Conservation (phyloP, 306 rosid genomes). For the Quercus aquifolioides region DNA sequence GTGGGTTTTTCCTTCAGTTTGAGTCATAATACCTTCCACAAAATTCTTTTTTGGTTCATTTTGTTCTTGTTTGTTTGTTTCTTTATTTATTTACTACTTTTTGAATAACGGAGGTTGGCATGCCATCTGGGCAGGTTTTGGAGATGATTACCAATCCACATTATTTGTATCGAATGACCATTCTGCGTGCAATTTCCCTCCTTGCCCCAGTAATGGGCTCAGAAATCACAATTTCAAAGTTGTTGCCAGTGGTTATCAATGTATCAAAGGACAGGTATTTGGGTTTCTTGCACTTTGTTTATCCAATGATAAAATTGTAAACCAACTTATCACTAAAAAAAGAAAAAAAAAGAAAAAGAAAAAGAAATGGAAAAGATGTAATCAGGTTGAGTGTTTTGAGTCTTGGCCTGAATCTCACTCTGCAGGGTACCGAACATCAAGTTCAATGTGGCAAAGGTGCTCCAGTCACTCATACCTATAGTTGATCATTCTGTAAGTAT, state of each 20-base stretch:
- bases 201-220: slow-evolving; percentile 95
- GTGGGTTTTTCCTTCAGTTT: no score
- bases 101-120: neutral
- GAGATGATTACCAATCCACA: slow-evolving; percentile 88
- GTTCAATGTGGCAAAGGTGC: slow-evolving; percentile 92
- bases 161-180: slow-evolving; percentile 95
- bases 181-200: slow-evolving; percentile 75
- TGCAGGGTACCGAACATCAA: slow-evolving; percentile 91
- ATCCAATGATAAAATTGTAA: no score
- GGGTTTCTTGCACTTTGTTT: neutral
- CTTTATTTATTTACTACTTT: no score
- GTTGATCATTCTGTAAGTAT: slow-evolving; percentile 88
- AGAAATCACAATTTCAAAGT: slow-evolving; percentile 78
- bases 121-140: slow-evolving; percentile 58
- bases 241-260: slow-evolving; percentile 67
- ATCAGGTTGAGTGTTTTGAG: slow-evolving; percentile 24
- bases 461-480: slow-evolving; percentile 81
- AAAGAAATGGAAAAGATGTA: neutral
- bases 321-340: no score
- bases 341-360: no score
- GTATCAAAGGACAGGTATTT: slow-evolving; percentile 84
- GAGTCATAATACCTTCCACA: no score
- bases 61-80: no score
- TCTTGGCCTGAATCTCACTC: slow-evolving; percentile 19
- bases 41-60: no score